A percentile compares a stretch with the other conserved stretches of the same genome.
Evolutionary conservation across 352 stramenopile genomes (phyloP).

Genomic region (Globisporangium recalcitrans): DNA sequence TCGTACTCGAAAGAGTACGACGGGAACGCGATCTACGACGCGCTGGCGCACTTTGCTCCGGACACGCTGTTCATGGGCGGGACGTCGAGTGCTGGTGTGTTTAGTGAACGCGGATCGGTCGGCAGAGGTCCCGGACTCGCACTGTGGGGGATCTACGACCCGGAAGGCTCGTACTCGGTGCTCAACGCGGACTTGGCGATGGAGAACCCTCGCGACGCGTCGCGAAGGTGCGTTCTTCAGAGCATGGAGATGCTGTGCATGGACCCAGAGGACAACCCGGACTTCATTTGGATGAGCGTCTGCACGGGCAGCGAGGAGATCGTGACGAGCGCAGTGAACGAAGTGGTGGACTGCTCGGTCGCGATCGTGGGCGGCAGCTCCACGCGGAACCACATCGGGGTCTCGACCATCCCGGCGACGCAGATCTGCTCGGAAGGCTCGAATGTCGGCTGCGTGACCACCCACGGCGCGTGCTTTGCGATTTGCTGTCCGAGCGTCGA

Average conservation of each 20-base stretch:
- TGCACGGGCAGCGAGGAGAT: slow-evolving; percentile 58
- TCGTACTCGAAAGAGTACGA: slow-evolving; percentile 68
- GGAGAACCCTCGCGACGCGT: slow-evolving; percentile 60
- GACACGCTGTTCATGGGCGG: slow-evolving; percentile 81
- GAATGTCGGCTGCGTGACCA: slow-evolving; percentile 55
- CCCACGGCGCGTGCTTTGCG: slow-evolving; percentile 63
- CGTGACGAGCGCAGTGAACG: slow-evolving; percentile 58
- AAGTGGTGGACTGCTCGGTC: slow-evolving; percentile 71
- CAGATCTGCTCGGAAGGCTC: slow-evolving; percentile 77
- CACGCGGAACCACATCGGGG: slow-evolving; percentile 20
- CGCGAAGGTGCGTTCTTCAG: slow-evolving; percentile 51
- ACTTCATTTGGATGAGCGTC: slow-evolving; percentile 75
- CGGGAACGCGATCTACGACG: slow-evolving; percentile 48
- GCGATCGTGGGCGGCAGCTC: slow-evolving; percentile 59
- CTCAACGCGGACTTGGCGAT: slow-evolving; percentile 58
- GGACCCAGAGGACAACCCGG: slow-evolving; percentile 65
- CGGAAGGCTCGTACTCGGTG: slow-evolving; percentile 75
- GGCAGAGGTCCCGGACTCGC: slow-evolving; percentile 41
- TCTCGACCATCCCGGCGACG: slow-evolving; percentile 29
- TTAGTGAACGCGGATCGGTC: slow-evolving; percentile 32
- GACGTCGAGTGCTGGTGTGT: slow-evolving; percentile 68
- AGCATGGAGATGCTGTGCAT: slow-evolving; percentile 71
- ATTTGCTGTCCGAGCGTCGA: slow-evolving; percentile 79
- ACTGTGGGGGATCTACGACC: slow-evolving; percentile 80
- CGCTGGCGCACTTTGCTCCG: slow-evolving; percentile 49